phyloP scores from a whole-genome alignment of 163 green algal genomes.

The Trebouxiophyceae sp. region DNA sequence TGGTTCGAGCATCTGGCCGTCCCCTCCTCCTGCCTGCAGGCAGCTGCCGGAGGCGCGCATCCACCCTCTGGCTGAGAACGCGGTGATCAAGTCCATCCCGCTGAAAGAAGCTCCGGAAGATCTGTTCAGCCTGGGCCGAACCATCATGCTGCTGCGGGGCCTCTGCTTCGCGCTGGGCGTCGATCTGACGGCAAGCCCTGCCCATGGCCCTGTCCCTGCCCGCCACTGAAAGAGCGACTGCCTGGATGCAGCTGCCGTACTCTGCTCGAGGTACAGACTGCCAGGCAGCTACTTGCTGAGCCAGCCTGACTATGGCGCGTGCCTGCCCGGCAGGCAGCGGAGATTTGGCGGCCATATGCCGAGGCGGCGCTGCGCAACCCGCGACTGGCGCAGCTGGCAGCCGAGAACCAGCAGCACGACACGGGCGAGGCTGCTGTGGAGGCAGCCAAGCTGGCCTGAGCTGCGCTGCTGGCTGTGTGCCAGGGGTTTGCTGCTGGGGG shows the following conservation, averaged over 20 bases:
- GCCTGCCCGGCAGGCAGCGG: background rate
- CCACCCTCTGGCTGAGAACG: slow-evolving; percentile 16
- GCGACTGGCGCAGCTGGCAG: background rate
- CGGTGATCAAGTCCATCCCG: slow-evolving; percentile 6
- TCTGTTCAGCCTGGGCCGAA: slow-evolving; percentile 24
- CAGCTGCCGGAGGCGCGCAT: slow-evolving; percentile 11
- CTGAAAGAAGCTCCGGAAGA: slow-evolving; percentile 15
- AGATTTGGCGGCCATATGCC: background rate
- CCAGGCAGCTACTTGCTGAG: too few relatives aligned
- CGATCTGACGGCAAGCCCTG: too few relatives aligned
- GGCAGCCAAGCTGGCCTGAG: too few relatives aligned
- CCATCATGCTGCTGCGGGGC: slow-evolving; percentile 35
- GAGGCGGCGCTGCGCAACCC: slow-evolving; percentile 1
- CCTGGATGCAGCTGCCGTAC: too few relatives aligned
- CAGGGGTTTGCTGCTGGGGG: too few relatives aligned
- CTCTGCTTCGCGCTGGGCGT: slow-evolving; percentile 21
- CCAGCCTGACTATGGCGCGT: background rate
- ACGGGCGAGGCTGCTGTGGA: too few relatives aligned
- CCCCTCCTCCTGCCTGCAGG: too few relatives aligned
- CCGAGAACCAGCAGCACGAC: background rate
- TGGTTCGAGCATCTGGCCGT: too few relatives aligned
- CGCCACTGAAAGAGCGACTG: too few relatives aligned
- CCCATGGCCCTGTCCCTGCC: too few relatives aligned
- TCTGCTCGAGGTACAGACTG: too few relatives aligned
- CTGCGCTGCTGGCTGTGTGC: too few relatives aligned